Conservation (phyloP, 495 filamentous ascomycete genomes). For the Tuber umbilicatum region DNA sequence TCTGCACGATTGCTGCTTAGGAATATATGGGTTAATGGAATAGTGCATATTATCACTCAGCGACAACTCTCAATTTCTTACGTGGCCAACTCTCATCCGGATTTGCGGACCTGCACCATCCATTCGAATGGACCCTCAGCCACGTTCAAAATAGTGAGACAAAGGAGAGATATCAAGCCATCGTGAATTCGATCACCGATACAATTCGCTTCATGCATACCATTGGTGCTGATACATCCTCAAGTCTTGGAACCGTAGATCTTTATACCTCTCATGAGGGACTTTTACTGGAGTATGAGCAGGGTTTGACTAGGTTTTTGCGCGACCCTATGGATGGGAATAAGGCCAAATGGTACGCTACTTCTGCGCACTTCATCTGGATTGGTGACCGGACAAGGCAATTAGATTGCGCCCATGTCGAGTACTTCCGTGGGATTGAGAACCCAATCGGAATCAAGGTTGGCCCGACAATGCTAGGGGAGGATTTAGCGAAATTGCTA, state of each 20-base stretch:
- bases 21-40: background rate
- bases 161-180: slow-evolving; percentile 73
- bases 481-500: slow-evolving; percentile 68
- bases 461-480: slow-evolving; percentile 68
- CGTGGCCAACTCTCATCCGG: slow-evolving; percentile 76
- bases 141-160: slow-evolving; percentile 79
- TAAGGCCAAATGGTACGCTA: slow-evolving; percentile 60
- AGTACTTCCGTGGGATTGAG: slow-evolving; percentile 92
- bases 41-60: slow-evolving; percentile 89
- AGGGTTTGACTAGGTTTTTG: slow-evolving; percentile 69
- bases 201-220: slow-evolving; percentile 93
- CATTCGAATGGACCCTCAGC: slow-evolving; percentile 90
- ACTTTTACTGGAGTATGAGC: slow-evolving; percentile 89
- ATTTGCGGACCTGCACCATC: slow-evolving; percentile 86
- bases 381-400: slow-evolving; percentile 95
- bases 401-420: slow-evolving; percentile 83
- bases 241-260: slow-evolving; percentile 86
- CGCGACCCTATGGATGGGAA: slow-evolving; percentile 52
- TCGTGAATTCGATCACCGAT: slow-evolving; percentile 79
- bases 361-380: slow-evolving; percentile 96
- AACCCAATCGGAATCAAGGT: slow-evolving; percentile 97
- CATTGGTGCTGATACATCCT: slow-evolving; percentile 77
- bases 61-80: slow-evolving; percentile 86
- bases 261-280: slow-evolving; percentile 94
- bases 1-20: background rate